These are phyloP conservation scores for Pseudonitzschia pungens DNA, from an alignment of 108 stramenopile genomes.

Conservation along the genomic window DNA sequence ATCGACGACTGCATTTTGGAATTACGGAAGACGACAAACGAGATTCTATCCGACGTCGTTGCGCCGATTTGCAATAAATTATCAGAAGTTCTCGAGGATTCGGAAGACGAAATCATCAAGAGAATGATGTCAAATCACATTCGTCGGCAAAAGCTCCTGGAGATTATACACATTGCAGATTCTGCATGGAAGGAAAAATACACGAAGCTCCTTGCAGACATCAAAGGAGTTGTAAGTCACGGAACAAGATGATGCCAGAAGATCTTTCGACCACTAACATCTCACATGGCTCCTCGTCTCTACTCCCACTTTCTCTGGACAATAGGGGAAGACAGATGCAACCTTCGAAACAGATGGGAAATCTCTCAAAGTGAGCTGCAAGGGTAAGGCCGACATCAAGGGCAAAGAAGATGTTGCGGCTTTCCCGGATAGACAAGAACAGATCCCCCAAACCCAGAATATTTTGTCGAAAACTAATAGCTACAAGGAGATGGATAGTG, in stretches of 20 bases:
- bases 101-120: slow-evolving; percentile 13
- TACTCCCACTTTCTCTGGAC: neutral
- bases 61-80: slow-evolving; percentile 4
- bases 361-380: too few species aligned
- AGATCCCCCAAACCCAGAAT: neutral
- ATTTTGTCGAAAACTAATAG: neutral
- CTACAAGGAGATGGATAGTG: neutral
- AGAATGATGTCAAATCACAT: slow-evolving; percentile 5
- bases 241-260: neutral
- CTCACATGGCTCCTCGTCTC: neutral
- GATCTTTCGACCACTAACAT: neutral
- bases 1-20: neutral
- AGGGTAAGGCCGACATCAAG: too few species aligned
- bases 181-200: neutral
- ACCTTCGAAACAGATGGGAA: too few species aligned
- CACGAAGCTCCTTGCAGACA: neutral
- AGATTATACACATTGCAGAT: neutral
- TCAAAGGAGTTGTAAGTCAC: neutral
- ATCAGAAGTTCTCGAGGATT: neutral
- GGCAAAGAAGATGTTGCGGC: neutral
- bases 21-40: slow-evolving; percentile 3
- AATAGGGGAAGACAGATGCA: too few species aligned
- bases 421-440: neutral
- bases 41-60: neutral
- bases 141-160: neutral